phyloP scores from a whole-genome alignment of 73 alveolate genomes.

The Breviolum minutum region DNA sequence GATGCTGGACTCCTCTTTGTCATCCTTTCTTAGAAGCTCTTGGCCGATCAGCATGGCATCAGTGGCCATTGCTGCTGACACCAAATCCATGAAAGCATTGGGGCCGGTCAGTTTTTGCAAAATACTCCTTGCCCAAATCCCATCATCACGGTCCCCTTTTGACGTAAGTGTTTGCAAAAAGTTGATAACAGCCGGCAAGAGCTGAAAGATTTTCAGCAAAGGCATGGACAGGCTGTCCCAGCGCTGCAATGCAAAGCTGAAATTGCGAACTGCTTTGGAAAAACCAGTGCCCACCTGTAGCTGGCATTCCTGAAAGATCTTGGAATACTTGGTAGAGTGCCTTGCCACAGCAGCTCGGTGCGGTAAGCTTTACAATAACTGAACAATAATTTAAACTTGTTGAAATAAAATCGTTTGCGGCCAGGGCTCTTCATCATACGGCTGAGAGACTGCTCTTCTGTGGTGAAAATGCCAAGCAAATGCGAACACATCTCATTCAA shows the following conservation, averaged over 20 bases:
- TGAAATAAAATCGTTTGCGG: neutral
- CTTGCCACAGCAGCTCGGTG: too few species aligned
- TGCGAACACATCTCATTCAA: neutral
- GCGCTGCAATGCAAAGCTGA: neutral
- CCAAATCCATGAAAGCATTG: too few species aligned
- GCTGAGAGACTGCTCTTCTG: neutral
- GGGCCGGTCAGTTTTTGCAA: too few species aligned
- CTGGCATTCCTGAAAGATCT: neutral
- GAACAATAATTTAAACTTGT: neutral
- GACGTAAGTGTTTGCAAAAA: neutral
- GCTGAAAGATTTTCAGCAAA: neutral
- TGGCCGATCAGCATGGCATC: neutral
- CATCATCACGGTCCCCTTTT: neutral
- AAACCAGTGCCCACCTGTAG: neutral
- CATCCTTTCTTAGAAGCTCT: neutral
- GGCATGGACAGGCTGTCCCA: neutral
- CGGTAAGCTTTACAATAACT: neutral
- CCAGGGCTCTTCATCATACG: conserved; percentile 3
- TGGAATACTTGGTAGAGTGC: neutral
- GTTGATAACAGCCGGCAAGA: neutral
- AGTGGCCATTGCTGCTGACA: too few species aligned
- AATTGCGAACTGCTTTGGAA: neutral
- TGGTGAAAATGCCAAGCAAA: neutral
- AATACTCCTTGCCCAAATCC: too few species aligned
- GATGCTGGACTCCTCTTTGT: neutral